These are phyloP conservation scores for Phytophthora uliginosa DNA, from an alignment of 352 stramenopile species.

Conservation along the genomic window DNA sequence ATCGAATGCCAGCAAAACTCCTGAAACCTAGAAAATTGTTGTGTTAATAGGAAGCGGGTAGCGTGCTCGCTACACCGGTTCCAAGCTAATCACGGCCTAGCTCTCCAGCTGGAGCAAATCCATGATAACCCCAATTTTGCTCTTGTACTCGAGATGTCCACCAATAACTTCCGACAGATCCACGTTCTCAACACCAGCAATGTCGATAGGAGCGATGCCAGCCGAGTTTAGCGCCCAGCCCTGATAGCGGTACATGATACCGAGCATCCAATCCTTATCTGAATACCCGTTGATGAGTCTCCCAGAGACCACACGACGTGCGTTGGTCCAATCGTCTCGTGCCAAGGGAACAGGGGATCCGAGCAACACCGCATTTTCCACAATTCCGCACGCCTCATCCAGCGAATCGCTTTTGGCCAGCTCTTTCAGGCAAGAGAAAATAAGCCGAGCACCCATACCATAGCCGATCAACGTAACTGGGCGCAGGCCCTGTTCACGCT, in stretches of 20 bases:
- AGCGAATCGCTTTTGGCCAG: conserved; percentile 69
- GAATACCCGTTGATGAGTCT: conserved; percentile 94
- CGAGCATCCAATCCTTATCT: conserved; percentile 92
- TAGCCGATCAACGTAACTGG: conserved; percentile 93
- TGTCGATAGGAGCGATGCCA: conserved; percentile 74
- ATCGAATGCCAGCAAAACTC: background rate
- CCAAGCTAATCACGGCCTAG: conserved; percentile 26
- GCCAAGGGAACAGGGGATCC: conserved; percentile 78
- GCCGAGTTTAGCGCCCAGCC: conserved; percentile 84
- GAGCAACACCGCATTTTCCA: conserved; percentile 92
- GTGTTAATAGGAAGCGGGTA: background rate
- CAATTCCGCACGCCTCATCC: conserved; percentile 75
- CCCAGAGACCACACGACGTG: conserved; percentile 79
- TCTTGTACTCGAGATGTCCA: conserved; percentile 91
- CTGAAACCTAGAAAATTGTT: background rate
- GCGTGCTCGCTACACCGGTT: background rate
- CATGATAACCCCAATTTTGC: conserved; percentile 88
- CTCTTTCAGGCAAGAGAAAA: conserved; percentile 92
- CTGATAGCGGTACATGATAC: conserved; percentile 92
- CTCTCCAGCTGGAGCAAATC: conserved; percentile 78
- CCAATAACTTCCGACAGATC: conserved; percentile 84
- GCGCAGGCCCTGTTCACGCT: conserved; percentile 78
- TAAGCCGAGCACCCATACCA: conserved; percentile 90
- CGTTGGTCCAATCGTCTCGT: conserved; percentile 74
- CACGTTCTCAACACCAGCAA: conserved; percentile 83